Evolutionary conservation across 2,329 filamentous ascomycete species (phyloP), one percentile per base, ranked within the genome.

Genomic region (Setomelanomma holmii): DNA sequence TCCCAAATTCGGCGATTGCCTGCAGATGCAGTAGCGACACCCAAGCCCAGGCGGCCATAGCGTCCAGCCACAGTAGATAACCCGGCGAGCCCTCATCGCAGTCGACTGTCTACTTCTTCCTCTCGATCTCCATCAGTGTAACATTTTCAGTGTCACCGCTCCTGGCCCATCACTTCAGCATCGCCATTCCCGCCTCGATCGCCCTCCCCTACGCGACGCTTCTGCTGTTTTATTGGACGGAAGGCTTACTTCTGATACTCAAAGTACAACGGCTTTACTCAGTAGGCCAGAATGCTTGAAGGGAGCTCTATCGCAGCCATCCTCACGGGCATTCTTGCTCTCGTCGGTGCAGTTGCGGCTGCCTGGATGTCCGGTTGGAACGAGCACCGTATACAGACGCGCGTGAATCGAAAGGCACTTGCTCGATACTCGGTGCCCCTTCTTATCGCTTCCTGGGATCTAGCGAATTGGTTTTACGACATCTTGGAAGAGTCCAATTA

Each of bases 381-480:
- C 35, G 47, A 51, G 22, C 17, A 48, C 10, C 42, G 52, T 14
- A 45, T 6, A 2, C 43, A 51, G 27, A 40, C 47, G 4, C 43
- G 43, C 43, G 43, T 40, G 14, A 55, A 55, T 17, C 39, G 36
- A 7, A 51, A 41, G 30, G 39, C 42, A 8, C 47, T 55, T 6
- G 20, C 47, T 12, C 43, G 38, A 48, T 55, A 45, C 34, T 55
- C 40, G 3, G 52, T 51, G 1, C 47, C 52, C 21, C 47, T 54
- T 4, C 22, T 51, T 1, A 51, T 47, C 22, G 43, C 47, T 44
- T 23, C 52, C 7, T 51, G 47, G 47, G 52, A 55, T 27, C 43
- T 55, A 14, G 16, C 43, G 2, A 55, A 55, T 14, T 55, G 40
- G 47, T 48, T 55, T 35, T 55, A 23, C 5, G 46, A 54, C 27